Conservation (phyloP, 768 basidiomycete genomes). For the Grammothele lineata region DNA sequence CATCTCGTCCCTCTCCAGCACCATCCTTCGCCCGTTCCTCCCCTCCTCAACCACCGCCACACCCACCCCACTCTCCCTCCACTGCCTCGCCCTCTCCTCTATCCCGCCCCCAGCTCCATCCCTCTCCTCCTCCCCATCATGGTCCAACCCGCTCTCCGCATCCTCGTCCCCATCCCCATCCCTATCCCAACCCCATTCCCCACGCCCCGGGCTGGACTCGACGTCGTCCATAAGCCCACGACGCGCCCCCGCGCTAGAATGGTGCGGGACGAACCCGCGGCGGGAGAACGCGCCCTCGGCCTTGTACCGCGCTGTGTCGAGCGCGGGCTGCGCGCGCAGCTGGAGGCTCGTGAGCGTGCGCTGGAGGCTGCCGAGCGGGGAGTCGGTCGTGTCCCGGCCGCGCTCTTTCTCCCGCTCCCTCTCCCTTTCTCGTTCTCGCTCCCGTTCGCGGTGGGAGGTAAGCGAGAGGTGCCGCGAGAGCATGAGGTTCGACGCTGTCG, state of each 20-base stretch:
- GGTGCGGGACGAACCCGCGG: conserved; percentile 51
- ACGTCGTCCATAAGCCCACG: conserved; percentile 35
- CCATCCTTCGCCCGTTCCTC: conserved; percentile 8
- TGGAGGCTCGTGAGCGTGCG: conserved; percentile 38
- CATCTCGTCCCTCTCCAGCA: conserved; percentile 44
- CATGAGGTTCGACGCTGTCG: conserved; percentile 17
- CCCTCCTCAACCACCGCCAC: conserved; percentile 7
- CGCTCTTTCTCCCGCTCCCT: conserved; percentile 9
- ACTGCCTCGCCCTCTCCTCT: conserved; percentile 12
- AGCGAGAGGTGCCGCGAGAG: conserved; percentile 40
- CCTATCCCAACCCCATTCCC: too few relatives aligned
- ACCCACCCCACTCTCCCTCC: conserved; percentile 14
- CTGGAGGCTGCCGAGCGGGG: conserved; percentile 39
- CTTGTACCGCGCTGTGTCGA: conserved; percentile 66
- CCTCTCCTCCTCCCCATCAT: conserved; percentile 14
- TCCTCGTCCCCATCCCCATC: conserved; percentile 23
- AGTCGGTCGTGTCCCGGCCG: conserved; percentile 21
- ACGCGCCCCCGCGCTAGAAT: conserved; percentile 14
- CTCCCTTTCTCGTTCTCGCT: conserved; percentile 5
- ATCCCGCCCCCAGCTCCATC: conserved; percentile 3
- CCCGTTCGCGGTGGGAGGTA: conserved; percentile 15
- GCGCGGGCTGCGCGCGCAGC: conserved; percentile 42
- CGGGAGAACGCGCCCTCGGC: conserved; percentile 64
- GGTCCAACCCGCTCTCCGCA: conserved; percentile 17
- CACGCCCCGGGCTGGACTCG: too few relatives aligned